These are phyloP conservation scores for Mentha longifolia DNA, from an alignment of 257 asterid species.

Conservation along the genomic window DNA sequence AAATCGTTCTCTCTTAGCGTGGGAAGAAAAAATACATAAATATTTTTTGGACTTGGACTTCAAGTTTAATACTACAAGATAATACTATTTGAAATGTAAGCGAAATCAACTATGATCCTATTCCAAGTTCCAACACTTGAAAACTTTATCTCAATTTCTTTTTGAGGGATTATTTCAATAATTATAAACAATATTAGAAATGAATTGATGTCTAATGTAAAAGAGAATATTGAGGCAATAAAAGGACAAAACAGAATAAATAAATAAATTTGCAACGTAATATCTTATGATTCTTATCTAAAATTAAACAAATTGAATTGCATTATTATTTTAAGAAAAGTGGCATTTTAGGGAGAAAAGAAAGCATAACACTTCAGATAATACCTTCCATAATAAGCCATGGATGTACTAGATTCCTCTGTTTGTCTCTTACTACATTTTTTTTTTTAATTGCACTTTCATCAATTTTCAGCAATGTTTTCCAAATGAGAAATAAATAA, in stretches of 20 bases:
- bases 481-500: neutral
- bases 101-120: constrained; percentile 29
- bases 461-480: neutral
- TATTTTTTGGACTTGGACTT: constrained; percentile 31
- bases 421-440: constrained; percentile 43
- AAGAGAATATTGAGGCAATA: neutral
- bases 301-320: neutral
- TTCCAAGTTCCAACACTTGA: constrained; percentile 1
- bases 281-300: no score
- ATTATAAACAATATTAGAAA: neutral
- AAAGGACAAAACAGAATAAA: constrained; percentile 16
- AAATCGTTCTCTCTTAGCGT: neutral
- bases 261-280: neutral
- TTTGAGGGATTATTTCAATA: neutral
- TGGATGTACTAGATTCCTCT: constrained; percentile 42
- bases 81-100: constrained; percentile 28
- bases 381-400: constrained; percentile 50
- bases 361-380: constrained; percentile 18
- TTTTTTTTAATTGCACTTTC: constrained; percentile 21
- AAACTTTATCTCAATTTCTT: neutral
- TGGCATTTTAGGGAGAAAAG: neutral
- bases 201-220: neutral
- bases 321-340: neutral
- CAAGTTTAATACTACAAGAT: neutral
- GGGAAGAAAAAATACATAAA: neutral